Percentiles rank a stretch among this genome's conserved stretches.
These are phyloP conservation scores for Epichloe gansuensis DNA, from an alignment of 2,329 filamentous ascomycete genomes.

Conservation along the genomic window DNA sequence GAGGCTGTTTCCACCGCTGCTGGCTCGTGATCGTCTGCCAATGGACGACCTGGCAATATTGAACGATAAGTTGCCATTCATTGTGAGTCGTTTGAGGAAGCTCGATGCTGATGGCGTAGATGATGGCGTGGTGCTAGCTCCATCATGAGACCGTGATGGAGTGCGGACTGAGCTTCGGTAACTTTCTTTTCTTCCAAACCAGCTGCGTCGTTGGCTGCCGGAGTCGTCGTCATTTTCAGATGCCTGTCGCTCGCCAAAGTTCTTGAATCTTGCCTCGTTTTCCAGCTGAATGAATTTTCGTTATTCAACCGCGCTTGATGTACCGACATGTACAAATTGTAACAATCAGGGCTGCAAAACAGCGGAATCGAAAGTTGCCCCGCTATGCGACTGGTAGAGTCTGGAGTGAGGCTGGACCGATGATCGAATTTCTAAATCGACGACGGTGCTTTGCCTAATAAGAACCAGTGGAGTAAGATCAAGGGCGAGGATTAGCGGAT, in stretches of 20 bases:
- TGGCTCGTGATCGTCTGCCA: slow-evolving; percentile 38
- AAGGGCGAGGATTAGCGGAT: slow-evolving; percentile 50
- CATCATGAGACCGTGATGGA: slow-evolving; percentile 58
- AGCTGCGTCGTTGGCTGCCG: slow-evolving; percentile 37
- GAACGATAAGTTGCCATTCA: slow-evolving; percentile 58
- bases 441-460: slow-evolving; percentile 76
- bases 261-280: slow-evolving; percentile 58
- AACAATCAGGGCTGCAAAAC: slow-evolving; percentile 65
- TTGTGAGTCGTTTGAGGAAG: slow-evolving; percentile 68
- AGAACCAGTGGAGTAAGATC: slow-evolving; percentile 87
- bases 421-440: slow-evolving; percentile 90
- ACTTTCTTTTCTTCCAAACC: slow-evolving; percentile 53
- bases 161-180: slow-evolving; percentile 51
- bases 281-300: slow-evolving; percentile 62
- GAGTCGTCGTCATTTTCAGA: slow-evolving; percentile 34
- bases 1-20: slow-evolving; percentile 42
- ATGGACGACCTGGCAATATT: slow-evolving; percentile 74
- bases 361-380: slow-evolving; percentile 83
- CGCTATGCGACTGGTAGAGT: slow-evolving; percentile 49
- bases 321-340: slow-evolving; percentile 71
- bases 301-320: slow-evolving; percentile 87
- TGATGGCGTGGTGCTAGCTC: slow-evolving; percentile 51
- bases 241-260: slow-evolving; percentile 48
- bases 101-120: slow-evolving; percentile 59
- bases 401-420: slow-evolving; percentile 63